Base-by-base conservation (phyloP, 805 yeast genomes). In the Starmerella asiatica region DNA sequence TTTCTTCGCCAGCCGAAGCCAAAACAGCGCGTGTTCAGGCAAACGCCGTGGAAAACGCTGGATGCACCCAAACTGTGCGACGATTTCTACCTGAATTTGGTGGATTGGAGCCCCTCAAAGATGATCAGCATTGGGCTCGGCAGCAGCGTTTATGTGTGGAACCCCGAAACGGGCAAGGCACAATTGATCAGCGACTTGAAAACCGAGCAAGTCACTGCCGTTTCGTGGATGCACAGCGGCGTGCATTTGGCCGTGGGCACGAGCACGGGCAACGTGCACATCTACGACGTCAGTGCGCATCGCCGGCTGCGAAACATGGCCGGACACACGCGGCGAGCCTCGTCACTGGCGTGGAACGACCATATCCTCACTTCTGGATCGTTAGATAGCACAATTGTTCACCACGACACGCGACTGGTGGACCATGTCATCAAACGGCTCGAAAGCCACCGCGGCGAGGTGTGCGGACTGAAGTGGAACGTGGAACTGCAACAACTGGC, bases 51-150 rank as follows among this genome's bases (percentile, higher is more conserved):
- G 54, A 69, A 94, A 40, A 96, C 88, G 4, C 68, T 88, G 32
- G 98, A 88, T 61, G 98, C 98, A 0, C 98, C 97, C 0, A 94
- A 84, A 35, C 64, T 91, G 18, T 84, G 84, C 5, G 97, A 91
- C 57, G 97, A 88, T 56, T 88, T 86, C 55, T 88, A 88, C 56
- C 68, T 85, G 37, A 91, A 91, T 52, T 66, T 91, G 41, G 80
- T 91, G 1, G 97, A 91, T 56, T 88, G 98, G 98, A 94, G 96
- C 0, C 72, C 83, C 20, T 83, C 78, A 42, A 93, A 88, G 58
- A 63, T 81, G 26, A 62, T 91, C 30, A 94, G 88, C 2, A 97
- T 91, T 5, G 97, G 95, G 0, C 64, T 91, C 32, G 93, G 91
- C 0, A 75, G 82, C 36, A 70, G 81, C 34, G 95, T 86, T 1